These are phyloP conservation scores for Trypanosoma scelopori DNA, from an alignment of 208 protist genomes.

Conservation along the genomic window DNA sequence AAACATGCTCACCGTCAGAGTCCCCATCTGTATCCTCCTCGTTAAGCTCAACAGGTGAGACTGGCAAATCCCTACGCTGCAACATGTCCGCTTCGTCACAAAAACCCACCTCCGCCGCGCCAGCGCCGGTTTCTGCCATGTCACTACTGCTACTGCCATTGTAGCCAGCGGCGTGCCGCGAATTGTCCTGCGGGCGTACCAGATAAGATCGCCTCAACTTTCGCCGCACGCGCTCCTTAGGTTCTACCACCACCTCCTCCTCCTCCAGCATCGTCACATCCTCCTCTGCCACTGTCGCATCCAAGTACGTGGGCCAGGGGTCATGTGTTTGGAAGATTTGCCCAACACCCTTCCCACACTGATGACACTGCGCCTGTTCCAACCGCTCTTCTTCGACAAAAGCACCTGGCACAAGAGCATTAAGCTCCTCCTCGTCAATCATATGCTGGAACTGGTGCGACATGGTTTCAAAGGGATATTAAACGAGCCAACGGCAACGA, in stretches of 20 bases:
- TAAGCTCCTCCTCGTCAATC: no score
- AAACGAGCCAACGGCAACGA: background rate
- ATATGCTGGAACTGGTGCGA: background rate
- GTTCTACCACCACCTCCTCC: no score
- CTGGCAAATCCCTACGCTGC: background rate
- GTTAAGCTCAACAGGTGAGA: conserved; percentile 9
- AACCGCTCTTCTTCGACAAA: background rate
- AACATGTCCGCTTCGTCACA: background rate
- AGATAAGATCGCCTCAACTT: background rate
- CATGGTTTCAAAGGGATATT: no score
- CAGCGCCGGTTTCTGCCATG: background rate
- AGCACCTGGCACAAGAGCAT: background rate
- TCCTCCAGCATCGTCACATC: no score
- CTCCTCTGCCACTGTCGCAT: no score
- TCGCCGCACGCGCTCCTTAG: background rate
- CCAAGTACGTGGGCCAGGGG: no score
- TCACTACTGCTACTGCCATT: background rate
- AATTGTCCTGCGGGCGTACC: background rate
- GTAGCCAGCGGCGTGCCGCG: background rate
- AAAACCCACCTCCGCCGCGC: background rate
- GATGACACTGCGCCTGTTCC: no score
- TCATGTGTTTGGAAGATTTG: no score
- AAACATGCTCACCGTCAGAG: background rate
- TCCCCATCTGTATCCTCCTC: conserved; percentile 9
- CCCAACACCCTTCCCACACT: no score